phyloP scores from a whole-genome alignment of 2,329 filamentous ascomycete species.

The Fusarium sp. region DNA sequence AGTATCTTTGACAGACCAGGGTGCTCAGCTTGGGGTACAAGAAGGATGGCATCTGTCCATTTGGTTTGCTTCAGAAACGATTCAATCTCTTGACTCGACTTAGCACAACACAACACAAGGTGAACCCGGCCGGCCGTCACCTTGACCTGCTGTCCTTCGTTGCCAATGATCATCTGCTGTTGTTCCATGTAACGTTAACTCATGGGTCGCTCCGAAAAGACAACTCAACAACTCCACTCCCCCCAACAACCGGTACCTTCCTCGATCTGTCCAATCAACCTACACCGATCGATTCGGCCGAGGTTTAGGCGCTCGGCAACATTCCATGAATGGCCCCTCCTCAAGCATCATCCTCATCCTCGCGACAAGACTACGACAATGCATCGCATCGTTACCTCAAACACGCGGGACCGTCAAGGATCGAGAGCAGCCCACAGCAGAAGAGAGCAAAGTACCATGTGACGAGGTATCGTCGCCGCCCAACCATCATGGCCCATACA shows the following conservation, averaged over 20 bases:
- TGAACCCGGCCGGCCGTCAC: slow-evolving; percentile 15
- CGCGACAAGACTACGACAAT: slow-evolving; percentile 35
- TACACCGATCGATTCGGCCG: slow-evolving; percentile 24
- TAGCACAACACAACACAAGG: slow-evolving; percentile 36
- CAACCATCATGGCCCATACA: slow-evolving; percentile 50
- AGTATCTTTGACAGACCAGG: slow-evolving; percentile 35
- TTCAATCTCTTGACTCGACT: slow-evolving; percentile 15
- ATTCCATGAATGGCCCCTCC: slow-evolving; percentile 37
- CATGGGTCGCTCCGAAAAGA: slow-evolving; percentile 16
- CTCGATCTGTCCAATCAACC: slow-evolving; percentile 32
- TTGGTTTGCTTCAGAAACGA: slow-evolving; percentile 19
- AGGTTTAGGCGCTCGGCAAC: slow-evolving; percentile 39
- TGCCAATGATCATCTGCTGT: slow-evolving; percentile 13
- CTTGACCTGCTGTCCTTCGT: neutral
- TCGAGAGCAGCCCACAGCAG: slow-evolving; percentile 24
- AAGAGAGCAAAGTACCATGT: slow-evolving; percentile 41
- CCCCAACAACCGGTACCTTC: slow-evolving; percentile 1
- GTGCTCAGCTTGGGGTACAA: slow-evolving; percentile 25
- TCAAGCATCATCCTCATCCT: slow-evolving; percentile 39
- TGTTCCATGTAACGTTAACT: slow-evolving; percentile 45
- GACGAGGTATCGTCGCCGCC: slow-evolving; percentile 40
- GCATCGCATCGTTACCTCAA: slow-evolving; percentile 47
- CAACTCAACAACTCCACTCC: slow-evolving; percentile 24
- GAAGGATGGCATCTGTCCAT: slow-evolving; percentile 35
- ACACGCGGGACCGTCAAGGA: slow-evolving; percentile 39